phyloP scores from a whole-genome alignment of 1,284 basidiomycete species.

The Leccinum fallax region DNA sequence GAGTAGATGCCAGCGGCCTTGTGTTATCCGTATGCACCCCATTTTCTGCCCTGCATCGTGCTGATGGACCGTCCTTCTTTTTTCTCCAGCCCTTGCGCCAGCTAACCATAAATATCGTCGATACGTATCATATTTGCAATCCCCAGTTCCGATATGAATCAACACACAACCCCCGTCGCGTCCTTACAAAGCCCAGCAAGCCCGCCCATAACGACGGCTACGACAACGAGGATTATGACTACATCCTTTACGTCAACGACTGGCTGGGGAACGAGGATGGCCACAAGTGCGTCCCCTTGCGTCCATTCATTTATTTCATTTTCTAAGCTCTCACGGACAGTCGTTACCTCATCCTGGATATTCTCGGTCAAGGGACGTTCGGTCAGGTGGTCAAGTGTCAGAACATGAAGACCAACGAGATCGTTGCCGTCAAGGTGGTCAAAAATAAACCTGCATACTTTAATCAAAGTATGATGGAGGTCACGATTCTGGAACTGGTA shows the following conservation, averaged over 20 bases:
- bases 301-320: slow-evolving; percentile 6
- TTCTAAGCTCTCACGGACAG: slow-evolving; percentile 20
- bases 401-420: slow-evolving; percentile 98
- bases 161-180: slow-evolving; percentile 88
- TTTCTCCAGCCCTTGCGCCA: slow-evolving; percentile 76
- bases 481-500: slow-evolving; percentile 94
- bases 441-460: slow-evolving; percentile 99
- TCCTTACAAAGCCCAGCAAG: slow-evolving; percentile 95
- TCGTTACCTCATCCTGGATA: slow-evolving; percentile 95
- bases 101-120: slow-evolving; percentile 82
- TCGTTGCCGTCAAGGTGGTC: slow-evolving; percentile 98
- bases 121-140: slow-evolving; percentile 93
- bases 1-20: slow-evolving; percentile 65
- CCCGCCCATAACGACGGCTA: slow-evolving; percentile 92
- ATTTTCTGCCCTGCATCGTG: slow-evolving; percentile 18
- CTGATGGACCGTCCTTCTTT: slow-evolving; percentile 9
- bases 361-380: slow-evolving; percentile 97
- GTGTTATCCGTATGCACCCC: slow-evolving; percentile 60
- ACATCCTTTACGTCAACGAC: slow-evolving; percentile 97
- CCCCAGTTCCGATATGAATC: slow-evolving; percentile 92
- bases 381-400: slow-evolving; percentile 99
- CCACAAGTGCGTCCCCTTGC: slow-evolving; percentile 70
- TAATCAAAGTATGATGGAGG: slow-evolving; percentile 99
- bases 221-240: slow-evolving; percentile 97
- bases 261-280: slow-evolving; percentile 89